A percentile compares a stretch with the other conserved stretches of the same genome.
Evolutionary conservation across 1,139 yeast species (phyloP).

Genomic region (Zygosaccharomyces pseudobailii): DNA sequence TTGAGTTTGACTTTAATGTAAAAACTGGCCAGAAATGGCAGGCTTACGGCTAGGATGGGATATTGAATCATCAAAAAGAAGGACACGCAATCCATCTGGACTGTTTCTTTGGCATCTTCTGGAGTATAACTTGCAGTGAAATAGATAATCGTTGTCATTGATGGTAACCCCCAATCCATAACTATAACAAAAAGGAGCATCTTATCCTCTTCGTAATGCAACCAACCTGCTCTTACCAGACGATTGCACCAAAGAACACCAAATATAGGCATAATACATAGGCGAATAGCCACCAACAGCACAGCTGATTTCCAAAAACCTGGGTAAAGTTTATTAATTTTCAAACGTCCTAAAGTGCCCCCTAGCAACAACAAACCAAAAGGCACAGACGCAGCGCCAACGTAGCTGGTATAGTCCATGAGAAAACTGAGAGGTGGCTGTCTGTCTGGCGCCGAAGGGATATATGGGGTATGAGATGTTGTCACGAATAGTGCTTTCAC

Average conservation of each 20-base stretch:
- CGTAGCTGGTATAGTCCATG: constrained; percentile 71
- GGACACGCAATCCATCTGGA: constrained; percentile 73
- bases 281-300: constrained; percentile 42
- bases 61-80: constrained; percentile 60
- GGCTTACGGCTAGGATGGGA: constrained; percentile 49
- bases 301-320: constrained; percentile 67
- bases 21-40: constrained; percentile 66
- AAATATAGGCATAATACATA: constrained; percentile 55
- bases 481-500: constrained; percentile 70
- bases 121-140: constrained; percentile 74
- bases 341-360: constrained; percentile 75
- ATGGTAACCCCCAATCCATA: constrained; percentile 61
- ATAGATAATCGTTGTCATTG: constrained; percentile 67
- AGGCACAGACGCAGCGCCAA: constrained; percentile 88
- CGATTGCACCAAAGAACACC: constrained; percentile 55
- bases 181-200: constrained; percentile 64
- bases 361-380: constrained; percentile 77
- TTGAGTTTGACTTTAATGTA: constrained; percentile 42
- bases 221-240: constrained; percentile 45
- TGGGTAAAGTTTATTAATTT: constrained; percentile 52
- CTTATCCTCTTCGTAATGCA: constrained; percentile 47
- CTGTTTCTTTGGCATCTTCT: constrained; percentile 50
- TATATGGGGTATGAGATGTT: constrained; percentile 32
- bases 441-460: constrained; percentile 74
- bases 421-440: constrained; percentile 78